Conservation (phyloP, 1,284 basidiomycete genomes). For the Phenoliferia sp. region DNA sequence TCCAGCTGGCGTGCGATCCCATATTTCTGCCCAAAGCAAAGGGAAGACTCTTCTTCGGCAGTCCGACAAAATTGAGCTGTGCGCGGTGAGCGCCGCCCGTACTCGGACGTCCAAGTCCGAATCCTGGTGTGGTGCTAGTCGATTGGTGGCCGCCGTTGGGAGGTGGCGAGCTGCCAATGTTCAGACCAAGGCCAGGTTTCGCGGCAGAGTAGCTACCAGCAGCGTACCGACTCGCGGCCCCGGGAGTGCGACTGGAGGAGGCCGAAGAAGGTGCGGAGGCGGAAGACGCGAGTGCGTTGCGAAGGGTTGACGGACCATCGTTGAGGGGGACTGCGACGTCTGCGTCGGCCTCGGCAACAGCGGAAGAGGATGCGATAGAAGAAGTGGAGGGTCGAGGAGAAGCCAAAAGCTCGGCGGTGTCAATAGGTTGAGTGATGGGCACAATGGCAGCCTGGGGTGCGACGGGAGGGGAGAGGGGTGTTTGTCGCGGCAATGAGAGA, state of each 20-base stretch:
- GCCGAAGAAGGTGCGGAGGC: slow-evolving; percentile 17
- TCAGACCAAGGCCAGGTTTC: no score
- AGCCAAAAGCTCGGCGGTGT: not conserved
- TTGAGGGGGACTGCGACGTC: slow-evolving; percentile 33
- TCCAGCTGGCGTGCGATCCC: no score
- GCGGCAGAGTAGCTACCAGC: slow-evolving; percentile 22
- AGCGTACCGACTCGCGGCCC: slow-evolving; percentile 10
- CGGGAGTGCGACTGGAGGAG: slow-evolving; percentile 16
- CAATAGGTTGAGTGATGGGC: not conserved
- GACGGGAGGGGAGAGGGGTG: not conserved
- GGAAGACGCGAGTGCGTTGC: slow-evolving; percentile 4
- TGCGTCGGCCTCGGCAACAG: slow-evolving; percentile 32
- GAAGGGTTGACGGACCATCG: slow-evolving; percentile 25
- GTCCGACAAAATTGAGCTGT: slow-evolving; percentile 29
- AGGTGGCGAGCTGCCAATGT: not conserved
- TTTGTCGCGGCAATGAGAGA: not conserved
- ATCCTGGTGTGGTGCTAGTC: not conserved
- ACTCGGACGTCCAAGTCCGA: slow-evolving; percentile 6
- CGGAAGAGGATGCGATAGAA: slow-evolving; percentile 29
- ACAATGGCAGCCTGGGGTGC: not conserved
- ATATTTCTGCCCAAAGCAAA: slow-evolving; percentile 22
- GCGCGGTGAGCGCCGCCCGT: slow-evolving; percentile 14
- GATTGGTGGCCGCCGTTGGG: no score
- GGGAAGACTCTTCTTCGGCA: slow-evolving; percentile 35
- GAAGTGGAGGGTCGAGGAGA: not conserved